phyloP scores from a whole-genome alignment of 805 yeast species.

The Saccharomycopsis olivae region DNA sequence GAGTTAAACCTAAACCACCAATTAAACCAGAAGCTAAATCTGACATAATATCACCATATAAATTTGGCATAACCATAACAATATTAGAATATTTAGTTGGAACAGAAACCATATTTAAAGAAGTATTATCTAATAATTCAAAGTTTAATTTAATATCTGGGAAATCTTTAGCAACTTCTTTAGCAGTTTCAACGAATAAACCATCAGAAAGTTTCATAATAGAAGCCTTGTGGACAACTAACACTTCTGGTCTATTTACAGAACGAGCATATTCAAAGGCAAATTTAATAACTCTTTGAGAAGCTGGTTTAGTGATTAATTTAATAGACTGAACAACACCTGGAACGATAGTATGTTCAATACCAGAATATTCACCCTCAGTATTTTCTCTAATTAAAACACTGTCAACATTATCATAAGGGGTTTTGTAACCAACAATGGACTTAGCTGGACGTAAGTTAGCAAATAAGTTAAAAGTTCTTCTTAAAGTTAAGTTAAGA shows the following conservation, averaged over 20 bases:
- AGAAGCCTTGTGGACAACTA: constrained; percentile 97
- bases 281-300: constrained; percentile 92
- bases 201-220: constrained; percentile 98
- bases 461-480: constrained; percentile 93
- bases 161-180: constrained; percentile 69
- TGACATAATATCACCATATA: constrained; percentile 98
- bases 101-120: constrained; percentile 79
- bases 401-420: constrained; percentile 73
- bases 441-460: constrained; percentile 96
- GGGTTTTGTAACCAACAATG: constrained; percentile 87
- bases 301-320: constrained; percentile 91
- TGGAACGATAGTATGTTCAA: constrained; percentile 95
- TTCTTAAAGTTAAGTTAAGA: constrained; percentile 92
- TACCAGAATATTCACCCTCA: constrained; percentile 99
- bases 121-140: constrained; percentile 93
- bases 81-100: constrained; percentile 80
- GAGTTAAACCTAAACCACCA: constrained; percentile 98
- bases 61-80: constrained; percentile 98
- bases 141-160: constrained; percentile 77
- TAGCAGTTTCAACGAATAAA: constrained; percentile 85
- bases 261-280: constrained; percentile 94
- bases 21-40: constrained; percentile 96
- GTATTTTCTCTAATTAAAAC: constrained; percentile 98
- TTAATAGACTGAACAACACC: constrained; percentile 98
- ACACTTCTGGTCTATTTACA: constrained; percentile 75